Base-by-base conservation (phyloP, 768 basidiomycete species). In the Dacryopinax spathularia region DNA sequence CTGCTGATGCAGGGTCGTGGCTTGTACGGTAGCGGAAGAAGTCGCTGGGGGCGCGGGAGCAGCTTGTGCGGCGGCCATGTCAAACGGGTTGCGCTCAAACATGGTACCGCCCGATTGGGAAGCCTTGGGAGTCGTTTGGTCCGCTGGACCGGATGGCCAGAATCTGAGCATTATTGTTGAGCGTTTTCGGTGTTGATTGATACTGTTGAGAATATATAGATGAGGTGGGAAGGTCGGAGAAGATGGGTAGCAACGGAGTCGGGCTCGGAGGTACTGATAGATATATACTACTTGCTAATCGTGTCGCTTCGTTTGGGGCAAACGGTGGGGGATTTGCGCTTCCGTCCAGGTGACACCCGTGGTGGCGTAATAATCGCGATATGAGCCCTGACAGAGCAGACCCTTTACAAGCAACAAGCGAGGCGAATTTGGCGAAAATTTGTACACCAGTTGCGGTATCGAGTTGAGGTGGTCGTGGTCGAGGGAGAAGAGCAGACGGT, bases 121-220 rank as follows among this genome's bases (percentile, higher is more conserved):
- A 12, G 80, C 78, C 62, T 79, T 79, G 35, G 87, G 86, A 0
- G 87, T 90, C 61, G 81, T 76, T 69, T 83, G 83, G 69, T 84
- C 84, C 44, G 31, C 27, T 48, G 77, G 72, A 34, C 69, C 70
- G 12, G 77, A 71, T 18, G 84, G 81, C 88, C 88, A 87, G 66
- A 88, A 76, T 70, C 83, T 85, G 68, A 89, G 77, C 84, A 88
- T 87, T 62, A 73, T 71, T 66, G 44, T 10, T 41, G 22, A n/a
- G 2, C 29, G 34, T 13, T 34, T 35, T 61, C 34, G 29, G 16
- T 15, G 2, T 27, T 13, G 35, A n/a, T n/a, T n/a, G n/a, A n/a
- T n/a, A n/a, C n/a, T n/a, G n/a, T n/a, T n/a, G 22, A n/a, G 36
- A 37, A n/a, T 10, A 37, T 10, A 37, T 37, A 29, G 48, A 27